Evolutionary conservation across 441 rosid species (phyloP).

Genomic region (Arabidopsis hybrid): DNA sequence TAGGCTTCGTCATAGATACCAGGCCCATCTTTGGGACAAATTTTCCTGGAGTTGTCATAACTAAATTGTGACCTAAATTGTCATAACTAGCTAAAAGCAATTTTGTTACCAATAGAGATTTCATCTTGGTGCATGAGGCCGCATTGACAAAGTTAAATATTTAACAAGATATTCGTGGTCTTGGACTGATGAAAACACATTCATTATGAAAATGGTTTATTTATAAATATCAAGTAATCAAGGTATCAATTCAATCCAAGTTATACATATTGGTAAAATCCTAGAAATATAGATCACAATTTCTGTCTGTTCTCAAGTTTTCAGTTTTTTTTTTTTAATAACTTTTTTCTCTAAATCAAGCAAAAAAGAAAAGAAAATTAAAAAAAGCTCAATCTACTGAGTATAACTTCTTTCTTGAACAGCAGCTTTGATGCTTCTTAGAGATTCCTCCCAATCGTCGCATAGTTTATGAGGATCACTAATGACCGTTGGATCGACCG

Average conservation of each 20-base stretch:
- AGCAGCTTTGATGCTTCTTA: slow-evolving; percentile 51
- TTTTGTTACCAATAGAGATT: no score
- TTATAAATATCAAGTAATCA: not conserved
- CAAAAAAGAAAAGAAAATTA: no score
- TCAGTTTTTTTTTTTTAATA: not conserved
- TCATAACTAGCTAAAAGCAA: no score
- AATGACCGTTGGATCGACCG: slow-evolving; percentile 64
- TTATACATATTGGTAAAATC: not conserved
- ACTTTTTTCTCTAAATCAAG: not conserved
- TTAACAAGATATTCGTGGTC: no score
- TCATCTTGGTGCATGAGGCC: no score
- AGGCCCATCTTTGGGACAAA: not conserved
- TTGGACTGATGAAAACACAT: no score
- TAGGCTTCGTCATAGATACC: not conserved
- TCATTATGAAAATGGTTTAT: not conserved
- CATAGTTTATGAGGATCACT: slow-evolving; percentile 65
- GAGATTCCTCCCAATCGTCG: slow-evolving; percentile 59
- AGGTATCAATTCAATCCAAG: not conserved
- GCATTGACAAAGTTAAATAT: no score
- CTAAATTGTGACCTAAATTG: no score
- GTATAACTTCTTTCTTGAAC: not conserved
- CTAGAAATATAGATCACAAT: no score
- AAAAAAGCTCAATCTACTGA: not conserved
- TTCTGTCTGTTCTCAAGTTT: not conserved
- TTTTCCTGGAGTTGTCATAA: not conserved